Percentiles rank a stretch among this genome's conserved stretches.
Conservation (phyloP, 306 rosid genomes). For the Cucumis melo region DNA sequence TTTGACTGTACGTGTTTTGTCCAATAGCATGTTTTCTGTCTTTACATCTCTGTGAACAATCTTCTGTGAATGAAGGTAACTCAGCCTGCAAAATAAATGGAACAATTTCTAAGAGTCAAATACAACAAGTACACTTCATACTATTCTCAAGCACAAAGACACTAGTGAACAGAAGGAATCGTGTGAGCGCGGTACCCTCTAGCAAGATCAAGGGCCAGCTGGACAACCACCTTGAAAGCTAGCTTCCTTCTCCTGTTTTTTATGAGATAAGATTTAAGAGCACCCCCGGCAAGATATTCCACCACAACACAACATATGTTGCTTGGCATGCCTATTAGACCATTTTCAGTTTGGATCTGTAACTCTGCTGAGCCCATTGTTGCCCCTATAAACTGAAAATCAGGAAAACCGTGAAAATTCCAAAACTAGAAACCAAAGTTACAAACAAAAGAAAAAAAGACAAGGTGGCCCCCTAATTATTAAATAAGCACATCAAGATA, state of each 20-base stretch:
- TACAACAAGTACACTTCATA: background rate
- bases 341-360: slow-evolving; percentile 79
- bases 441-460: background rate
- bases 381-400: slow-evolving; percentile 81
- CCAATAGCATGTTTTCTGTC: slow-evolving; percentile 94
- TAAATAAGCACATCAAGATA: background rate
- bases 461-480: background rate
- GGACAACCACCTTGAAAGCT: slow-evolving; percentile 80
- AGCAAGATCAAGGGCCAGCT: slow-evolving; percentile 91
- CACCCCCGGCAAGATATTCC: slow-evolving; percentile 90
- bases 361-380: slow-evolving; percentile 87
- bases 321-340: slow-evolving; percentile 85
- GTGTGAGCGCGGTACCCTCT: slow-evolving; percentile 51
- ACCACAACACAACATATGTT: slow-evolving; percentile 86
- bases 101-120: slow-evolving; percentile 10
- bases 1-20: slow-evolving; percentile 72
- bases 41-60: slow-evolving; percentile 96
- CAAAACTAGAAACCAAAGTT: background rate
- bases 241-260: slow-evolving; percentile 89
- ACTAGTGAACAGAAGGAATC: background rate
- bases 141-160: background rate
- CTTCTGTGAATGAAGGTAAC: slow-evolving; percentile 91
- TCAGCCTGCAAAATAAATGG: slow-evolving; percentile 44
- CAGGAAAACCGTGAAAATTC: background rate
- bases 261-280: slow-evolving; percentile 69